Conservation (phyloP, 2,329 filamentous ascomycete genomes). For the Diaporthe australafricana region DNA sequence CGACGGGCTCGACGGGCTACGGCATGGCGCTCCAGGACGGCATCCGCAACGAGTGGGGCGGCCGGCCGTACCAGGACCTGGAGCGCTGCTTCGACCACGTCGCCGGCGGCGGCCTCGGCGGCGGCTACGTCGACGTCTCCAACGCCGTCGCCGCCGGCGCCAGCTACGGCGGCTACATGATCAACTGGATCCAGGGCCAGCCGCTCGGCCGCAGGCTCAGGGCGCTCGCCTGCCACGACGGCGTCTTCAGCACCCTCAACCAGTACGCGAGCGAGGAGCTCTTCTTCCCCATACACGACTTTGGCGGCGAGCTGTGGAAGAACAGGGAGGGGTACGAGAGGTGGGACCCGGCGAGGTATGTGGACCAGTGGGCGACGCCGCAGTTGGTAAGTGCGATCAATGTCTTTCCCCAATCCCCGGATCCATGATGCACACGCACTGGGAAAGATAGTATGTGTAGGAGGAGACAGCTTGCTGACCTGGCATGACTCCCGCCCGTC, state of each 20-base stretch:
- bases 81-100: slow-evolving; percentile 83
- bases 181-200: slow-evolving; percentile 93
- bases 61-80: slow-evolving; percentile 84
- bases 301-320: slow-evolving; percentile 71
- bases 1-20: slow-evolving; percentile 85
- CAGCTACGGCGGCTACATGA: slow-evolving; percentile 81
- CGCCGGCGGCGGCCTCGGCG: slow-evolving; percentile 65
- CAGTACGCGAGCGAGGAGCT: slow-evolving; percentile 75
- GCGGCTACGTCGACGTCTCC: slow-evolving; percentile 74
- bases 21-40: slow-evolving; percentile 82
- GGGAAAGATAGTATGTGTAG: background rate
- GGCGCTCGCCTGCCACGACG: slow-evolving; percentile 89
- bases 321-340: slow-evolving; percentile 73
- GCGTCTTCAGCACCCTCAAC: slow-evolving; percentile 79
- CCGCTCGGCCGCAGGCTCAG: slow-evolving; percentile 86
- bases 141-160: slow-evolving; percentile 81
- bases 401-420: too few relatives aligned
- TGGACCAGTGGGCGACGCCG: slow-evolving; percentile 84
- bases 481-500: background rate
- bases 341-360: slow-evolving; percentile 75
- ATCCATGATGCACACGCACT: too few relatives aligned
- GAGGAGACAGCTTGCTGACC: background rate
- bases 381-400: slow-evolving; percentile 71
- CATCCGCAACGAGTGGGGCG: slow-evolving; percentile 86
- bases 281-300: slow-evolving; percentile 78